Evolutionary conservation across 2,329 filamentous ascomycete species (phyloP).

Genomic region (Colletotrichum scovillei): DNA sequence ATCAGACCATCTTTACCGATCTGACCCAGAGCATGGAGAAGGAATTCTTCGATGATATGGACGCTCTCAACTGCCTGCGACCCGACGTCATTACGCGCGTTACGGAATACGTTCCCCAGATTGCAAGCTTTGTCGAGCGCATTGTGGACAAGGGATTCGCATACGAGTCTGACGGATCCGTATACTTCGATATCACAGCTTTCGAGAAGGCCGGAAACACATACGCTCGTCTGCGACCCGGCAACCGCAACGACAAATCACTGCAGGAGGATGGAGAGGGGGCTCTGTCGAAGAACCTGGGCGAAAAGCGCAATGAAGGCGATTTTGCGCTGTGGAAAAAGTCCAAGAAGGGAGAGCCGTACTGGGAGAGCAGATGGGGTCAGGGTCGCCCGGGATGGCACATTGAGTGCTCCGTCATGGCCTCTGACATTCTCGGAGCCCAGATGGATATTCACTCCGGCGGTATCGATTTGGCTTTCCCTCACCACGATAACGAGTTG

Average conservation of each 20-base stretch:
- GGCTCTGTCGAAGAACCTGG: conserved; percentile 72
- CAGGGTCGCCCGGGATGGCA: conserved; percentile 93
- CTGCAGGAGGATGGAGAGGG: conserved; percentile 92
- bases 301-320: conserved; percentile 78
- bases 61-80: conserved; percentile 83
- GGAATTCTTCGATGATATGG: conserved; percentile 91
- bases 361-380: conserved; percentile 90
- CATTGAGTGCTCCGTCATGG: conserved; percentile 97
- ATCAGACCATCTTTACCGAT: conserved; percentile 83
- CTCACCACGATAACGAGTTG: conserved; percentile 93
- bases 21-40: conserved; percentile 87
- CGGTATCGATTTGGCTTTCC: conserved; percentile 90
- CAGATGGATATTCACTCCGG: conserved; percentile 94
- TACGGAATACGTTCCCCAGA: conserved; percentile 91
- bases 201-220: conserved; percentile 88
- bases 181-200: conserved; percentile 91
- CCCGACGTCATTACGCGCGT: conserved; percentile 88
- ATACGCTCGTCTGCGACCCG: conserved; percentile 87
- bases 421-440: conserved; percentile 84
- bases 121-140: conserved; percentile 84
- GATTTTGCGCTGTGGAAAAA: conserved; percentile 97
- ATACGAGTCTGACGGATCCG: conserved; percentile 84
- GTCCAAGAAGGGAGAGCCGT: conserved; percentile 90
- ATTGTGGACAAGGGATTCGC: conserved; percentile 89
- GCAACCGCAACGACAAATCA: conserved; percentile 85